Evolutionary conservation across 163 green algal species (phyloP).

Genomic region (Prototheca stagnorum): DNA sequence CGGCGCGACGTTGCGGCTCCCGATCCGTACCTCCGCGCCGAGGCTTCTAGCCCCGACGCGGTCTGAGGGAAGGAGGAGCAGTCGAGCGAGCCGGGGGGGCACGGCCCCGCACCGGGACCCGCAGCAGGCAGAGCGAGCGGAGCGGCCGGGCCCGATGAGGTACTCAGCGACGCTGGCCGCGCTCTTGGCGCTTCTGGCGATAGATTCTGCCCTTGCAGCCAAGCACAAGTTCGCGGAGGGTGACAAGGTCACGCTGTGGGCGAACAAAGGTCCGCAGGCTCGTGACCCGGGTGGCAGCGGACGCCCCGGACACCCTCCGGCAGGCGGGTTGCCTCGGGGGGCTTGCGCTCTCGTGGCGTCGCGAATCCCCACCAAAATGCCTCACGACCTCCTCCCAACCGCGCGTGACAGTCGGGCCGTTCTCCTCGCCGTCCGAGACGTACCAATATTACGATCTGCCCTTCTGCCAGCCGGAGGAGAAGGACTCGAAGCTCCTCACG

Average conservation of each 20-base stretch:
- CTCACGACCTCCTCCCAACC: background rate
- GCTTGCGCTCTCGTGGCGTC: background rate
- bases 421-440: conserved; percentile 69
- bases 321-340: conserved; percentile 24
- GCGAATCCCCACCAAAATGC: background rate
- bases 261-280: conserved; percentile 61
- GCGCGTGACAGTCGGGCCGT: conserved; percentile 34
- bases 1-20: too few relatives aligned
- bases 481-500: conserved; percentile 30
- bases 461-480: conserved; percentile 74
- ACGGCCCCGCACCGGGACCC: too few relatives aligned
- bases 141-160: too few relatives aligned
- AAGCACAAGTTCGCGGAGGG: conserved; percentile 47
- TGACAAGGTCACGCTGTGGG: conserved; percentile 61
- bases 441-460: conserved; percentile 95
- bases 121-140: too few relatives aligned
- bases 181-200: too few relatives aligned
- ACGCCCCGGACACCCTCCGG: conserved; percentile 15
- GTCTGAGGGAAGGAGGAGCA: too few relatives aligned
- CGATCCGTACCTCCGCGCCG: too few relatives aligned
- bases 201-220: background rate
- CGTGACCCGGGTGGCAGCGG: background rate
- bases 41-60: too few relatives aligned
- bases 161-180: too few relatives aligned
- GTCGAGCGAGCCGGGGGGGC: too few relatives aligned